A percentile compares a stretch with the other conserved stretches of the same genome.
These are phyloP conservation scores for Immersiporthe knoxdaviesiana DNA, from an alignment of 2,329 filamentous ascomycete species.

Conservation along the genomic window DNA sequence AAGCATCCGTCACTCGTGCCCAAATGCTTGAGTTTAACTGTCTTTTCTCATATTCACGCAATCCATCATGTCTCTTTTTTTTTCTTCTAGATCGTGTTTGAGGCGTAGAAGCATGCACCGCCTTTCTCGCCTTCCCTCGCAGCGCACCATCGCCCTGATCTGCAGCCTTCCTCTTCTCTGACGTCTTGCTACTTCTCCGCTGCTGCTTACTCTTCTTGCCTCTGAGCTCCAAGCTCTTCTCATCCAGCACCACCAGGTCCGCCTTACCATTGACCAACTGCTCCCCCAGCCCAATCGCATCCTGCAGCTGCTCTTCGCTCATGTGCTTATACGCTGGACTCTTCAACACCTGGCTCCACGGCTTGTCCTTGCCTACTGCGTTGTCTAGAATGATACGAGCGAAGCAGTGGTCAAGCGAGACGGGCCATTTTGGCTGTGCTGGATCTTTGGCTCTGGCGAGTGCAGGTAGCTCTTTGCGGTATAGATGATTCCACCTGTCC, in stretches of 20 bases:
- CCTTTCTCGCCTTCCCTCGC: not conserved
- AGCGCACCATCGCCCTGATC: not conserved
- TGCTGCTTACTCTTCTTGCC: slow-evolving; percentile 19
- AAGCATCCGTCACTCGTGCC: no score
- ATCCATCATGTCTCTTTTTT: not conserved
- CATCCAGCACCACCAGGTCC: slow-evolving; percentile 16
- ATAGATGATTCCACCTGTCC: slow-evolving; percentile 15
- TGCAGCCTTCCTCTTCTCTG: slow-evolving; percentile 1
- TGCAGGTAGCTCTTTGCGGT: slow-evolving; percentile 13
- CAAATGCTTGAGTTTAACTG: no score
- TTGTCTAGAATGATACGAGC: slow-evolving; percentile 24
- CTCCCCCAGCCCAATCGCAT: slow-evolving; percentile 16
- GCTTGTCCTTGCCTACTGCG: slow-evolving; percentile 12
- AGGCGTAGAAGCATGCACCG: not conserved
- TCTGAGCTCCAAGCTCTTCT: slow-evolving; percentile 14
- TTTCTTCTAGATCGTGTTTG: not conserved
- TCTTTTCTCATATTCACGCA: no score
- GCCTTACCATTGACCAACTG: slow-evolving; percentile 8
- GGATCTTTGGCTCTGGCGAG: slow-evolving; percentile 21
- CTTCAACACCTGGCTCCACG: slow-evolving; percentile 22
- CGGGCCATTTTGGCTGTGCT: slow-evolving; percentile 21
- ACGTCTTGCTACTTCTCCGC: not conserved
- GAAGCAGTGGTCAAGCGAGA: slow-evolving; percentile 23
- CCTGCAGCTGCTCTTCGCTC: slow-evolving; percentile 14
- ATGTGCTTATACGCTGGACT: slow-evolving; percentile 25